phyloP scores from a whole-genome alignment of 768 basidiomycete species.

The Naematelia aurantialba region DNA sequence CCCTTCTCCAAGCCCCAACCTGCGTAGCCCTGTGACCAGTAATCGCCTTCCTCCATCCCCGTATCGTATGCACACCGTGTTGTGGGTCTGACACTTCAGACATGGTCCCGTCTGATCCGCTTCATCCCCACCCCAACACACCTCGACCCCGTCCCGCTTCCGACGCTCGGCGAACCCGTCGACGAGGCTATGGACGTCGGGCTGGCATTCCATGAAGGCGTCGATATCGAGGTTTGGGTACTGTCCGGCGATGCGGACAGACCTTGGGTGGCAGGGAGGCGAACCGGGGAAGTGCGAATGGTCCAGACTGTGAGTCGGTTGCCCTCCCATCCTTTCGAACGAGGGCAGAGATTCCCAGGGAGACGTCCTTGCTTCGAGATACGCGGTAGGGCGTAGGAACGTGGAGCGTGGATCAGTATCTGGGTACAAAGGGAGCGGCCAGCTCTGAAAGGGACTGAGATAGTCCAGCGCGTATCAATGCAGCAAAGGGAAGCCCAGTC shows the following conservation, averaged over 20 bases:
- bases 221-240: constrained; percentile 1
- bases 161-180: constrained; percentile 28
- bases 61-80: not conserved
- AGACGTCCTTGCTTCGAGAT: no score
- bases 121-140: constrained; percentile 42
- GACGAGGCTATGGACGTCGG: constrained; percentile 23
- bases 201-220: constrained; percentile 3
- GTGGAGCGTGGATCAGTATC: no score
- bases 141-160: constrained; percentile 39
- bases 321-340: no score
- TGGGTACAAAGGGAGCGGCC: no score
- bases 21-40: no score
- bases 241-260: constrained; percentile 1
- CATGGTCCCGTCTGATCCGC: constrained; percentile 38
- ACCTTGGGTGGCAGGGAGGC: not conserved
- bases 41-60: not conserved
- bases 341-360: no score
- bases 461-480: no score
- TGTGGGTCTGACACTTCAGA: not conserved
- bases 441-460: no score
- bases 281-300: not conserved
- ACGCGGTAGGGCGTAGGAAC: no score
- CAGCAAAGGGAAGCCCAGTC: no score
- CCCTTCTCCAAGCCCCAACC: not conserved
- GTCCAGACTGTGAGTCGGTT: constrained; percentile 13